These are phyloP conservation scores for Alternaria arborescens DNA, from an alignment of 2,329 filamentous ascomycete genomes.

Conservation along the genomic window DNA sequence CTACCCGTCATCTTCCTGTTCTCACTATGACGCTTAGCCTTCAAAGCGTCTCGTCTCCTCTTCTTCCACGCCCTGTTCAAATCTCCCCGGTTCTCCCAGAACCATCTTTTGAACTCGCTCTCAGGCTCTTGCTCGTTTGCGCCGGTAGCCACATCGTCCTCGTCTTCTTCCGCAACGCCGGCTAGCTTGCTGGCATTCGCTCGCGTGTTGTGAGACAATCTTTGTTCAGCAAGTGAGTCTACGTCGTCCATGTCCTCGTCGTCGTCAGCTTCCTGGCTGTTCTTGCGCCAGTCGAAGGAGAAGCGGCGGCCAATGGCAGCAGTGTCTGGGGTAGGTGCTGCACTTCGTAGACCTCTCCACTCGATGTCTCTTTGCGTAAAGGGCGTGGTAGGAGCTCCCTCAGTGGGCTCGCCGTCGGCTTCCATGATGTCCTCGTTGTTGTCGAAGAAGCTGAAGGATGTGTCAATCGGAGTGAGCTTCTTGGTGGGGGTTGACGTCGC, in stretches of 20 bases:
- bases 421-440: conserved; percentile 53
- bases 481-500: conserved; percentile 48
- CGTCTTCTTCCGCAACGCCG: conserved; percentile 40
- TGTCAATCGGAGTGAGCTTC: conserved; percentile 56
- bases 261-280: conserved; percentile 55
- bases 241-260: conserved; percentile 52
- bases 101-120: conserved; percentile 69
- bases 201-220: conserved; percentile 43
- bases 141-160: conserved; percentile 25
- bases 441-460: conserved; percentile 81
- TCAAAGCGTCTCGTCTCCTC: conserved; percentile 66
- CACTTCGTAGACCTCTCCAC: conserved; percentile 78
- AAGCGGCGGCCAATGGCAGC: conserved; percentile 75
- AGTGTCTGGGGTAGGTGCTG: conserved; percentile 94
- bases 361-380: conserved; percentile 82
- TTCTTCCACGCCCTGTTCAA: conserved; percentile 62
- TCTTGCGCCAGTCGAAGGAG: conserved; percentile 57
- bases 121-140: conserved; percentile 52
- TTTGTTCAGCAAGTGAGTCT: conserved; percentile 28
- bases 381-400: conserved; percentile 74
- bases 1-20: conserved; percentile 59
- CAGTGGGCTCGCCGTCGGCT: conserved; percentile 49
- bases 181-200: conserved; percentile 35
- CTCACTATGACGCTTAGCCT: conserved; percentile 67
- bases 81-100: conserved; percentile 62